Evolutionary conservation across 768 basidiomycete species (phyloP).

Genomic region (Pleurotus tuber-regium): DNA sequence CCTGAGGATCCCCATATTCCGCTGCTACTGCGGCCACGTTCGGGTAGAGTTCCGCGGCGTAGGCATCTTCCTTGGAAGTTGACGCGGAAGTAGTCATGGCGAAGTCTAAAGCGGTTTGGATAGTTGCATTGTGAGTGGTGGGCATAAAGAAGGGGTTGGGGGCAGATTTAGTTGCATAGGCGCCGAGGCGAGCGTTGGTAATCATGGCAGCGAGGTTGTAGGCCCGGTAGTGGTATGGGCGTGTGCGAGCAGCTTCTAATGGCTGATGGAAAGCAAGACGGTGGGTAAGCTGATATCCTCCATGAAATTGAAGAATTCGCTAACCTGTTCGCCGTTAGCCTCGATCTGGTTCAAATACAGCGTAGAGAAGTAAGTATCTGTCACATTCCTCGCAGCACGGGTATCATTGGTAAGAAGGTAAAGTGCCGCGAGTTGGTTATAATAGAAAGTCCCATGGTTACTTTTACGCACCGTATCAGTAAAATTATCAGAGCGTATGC

Average conservation of each 20-base stretch:
- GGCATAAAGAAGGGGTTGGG: conserved; percentile 47
- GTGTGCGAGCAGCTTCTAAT: conserved; percentile 55
- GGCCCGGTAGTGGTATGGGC: conserved; percentile 64
- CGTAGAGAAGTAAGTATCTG: conserved; percentile 47
- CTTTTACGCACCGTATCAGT: conserved; percentile 28
- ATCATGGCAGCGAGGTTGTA: conserved; percentile 72
- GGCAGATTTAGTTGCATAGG: conserved; percentile 41
- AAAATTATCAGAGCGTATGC: neutral
- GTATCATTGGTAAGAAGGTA: conserved; percentile 53
- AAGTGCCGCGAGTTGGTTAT: conserved; percentile 55
- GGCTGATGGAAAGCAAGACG: conserved; percentile 43
- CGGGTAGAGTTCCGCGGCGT: conserved; percentile 51
- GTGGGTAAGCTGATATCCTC: neutral
- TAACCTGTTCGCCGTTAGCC: conserved; percentile 56
- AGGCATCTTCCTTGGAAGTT: conserved; percentile 29
- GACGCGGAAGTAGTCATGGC: conserved; percentile 45
- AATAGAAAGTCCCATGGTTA: conserved; percentile 68
- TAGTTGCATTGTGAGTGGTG: conserved; percentile 49
- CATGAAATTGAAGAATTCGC: conserved; percentile 5
- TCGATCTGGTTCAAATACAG: conserved; percentile 53
- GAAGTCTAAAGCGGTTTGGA: conserved; percentile 58
- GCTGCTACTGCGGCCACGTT: conserved; percentile 55
- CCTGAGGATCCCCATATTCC: conserved; percentile 59
- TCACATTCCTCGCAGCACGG: conserved; percentile 42
- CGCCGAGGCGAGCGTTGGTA: conserved; percentile 53